phyloP scores from a whole-genome alignment of 2,329 filamentous ascomycete species.

The Aspergillus calidoustus region DNA sequence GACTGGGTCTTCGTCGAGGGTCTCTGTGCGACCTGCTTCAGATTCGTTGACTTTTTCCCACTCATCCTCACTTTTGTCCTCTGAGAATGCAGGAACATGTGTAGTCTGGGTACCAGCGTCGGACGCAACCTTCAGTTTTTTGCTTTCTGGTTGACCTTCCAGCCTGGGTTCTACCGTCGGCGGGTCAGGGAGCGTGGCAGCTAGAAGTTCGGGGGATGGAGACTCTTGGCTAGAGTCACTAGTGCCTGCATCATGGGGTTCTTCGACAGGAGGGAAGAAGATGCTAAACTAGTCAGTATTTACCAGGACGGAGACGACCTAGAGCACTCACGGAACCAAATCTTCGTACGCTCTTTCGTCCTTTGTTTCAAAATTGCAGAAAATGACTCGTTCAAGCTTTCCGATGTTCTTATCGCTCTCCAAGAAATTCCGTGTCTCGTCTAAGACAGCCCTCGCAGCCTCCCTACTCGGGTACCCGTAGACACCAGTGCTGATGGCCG shows the following conservation, averaged over 20 bases:
- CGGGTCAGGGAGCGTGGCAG: conserved; percentile 53
- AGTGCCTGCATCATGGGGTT: conserved; percentile 24
- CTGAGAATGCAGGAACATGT: conserved; percentile 22
- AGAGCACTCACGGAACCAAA: conserved; percentile 69
- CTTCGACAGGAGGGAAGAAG: conserved; percentile 55
- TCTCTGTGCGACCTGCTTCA: conserved; percentile 30
- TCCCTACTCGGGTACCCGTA: conserved; percentile 81
- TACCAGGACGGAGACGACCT: neutral
- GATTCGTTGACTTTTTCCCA: conserved; percentile 45
- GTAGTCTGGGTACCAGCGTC: conserved; percentile 7
- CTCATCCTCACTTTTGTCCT: conserved; percentile 41
- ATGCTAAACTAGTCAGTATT: conserved; percentile 38
- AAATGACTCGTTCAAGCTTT: conserved; percentile 73
- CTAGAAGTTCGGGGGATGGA: conserved; percentile 35
- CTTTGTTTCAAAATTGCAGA: conserved; percentile 81
- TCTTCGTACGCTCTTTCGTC: conserved; percentile 75
- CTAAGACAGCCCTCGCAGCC: conserved; percentile 74
- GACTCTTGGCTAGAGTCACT: conserved; percentile 16
- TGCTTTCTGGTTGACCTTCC: conserved; percentile 49
- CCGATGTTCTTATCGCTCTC: conserved; percentile 44
- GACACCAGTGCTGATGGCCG: conserved; percentile 82
- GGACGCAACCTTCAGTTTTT: conserved; percentile 49
- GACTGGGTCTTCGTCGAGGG: conserved; percentile 39
- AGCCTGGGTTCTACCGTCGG: conserved; percentile 53
- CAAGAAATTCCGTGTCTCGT: conserved; percentile 62